Evolutionary conservation across 2,329 filamentous ascomycete species (phyloP).

Genomic region (Chrysoporthe austroafricana): DNA sequence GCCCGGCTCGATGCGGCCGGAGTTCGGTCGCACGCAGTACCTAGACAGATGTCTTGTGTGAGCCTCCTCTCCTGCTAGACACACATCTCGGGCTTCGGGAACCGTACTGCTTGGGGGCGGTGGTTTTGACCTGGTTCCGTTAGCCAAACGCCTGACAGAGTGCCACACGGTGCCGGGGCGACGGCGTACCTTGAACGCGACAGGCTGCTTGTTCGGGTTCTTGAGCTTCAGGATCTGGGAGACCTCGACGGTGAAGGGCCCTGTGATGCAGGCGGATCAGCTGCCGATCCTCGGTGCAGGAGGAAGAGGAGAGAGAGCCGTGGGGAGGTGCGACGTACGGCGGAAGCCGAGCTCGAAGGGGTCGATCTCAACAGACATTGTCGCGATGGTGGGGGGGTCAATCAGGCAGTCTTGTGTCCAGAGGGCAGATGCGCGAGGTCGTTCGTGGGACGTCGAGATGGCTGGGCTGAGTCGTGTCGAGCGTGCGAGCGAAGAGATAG

Average conservation of each 20-base stretch:
- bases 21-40: constrained; percentile 98
- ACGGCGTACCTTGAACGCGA: constrained; percentile 69
- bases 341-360: constrained; percentile 91
- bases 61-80: constrained; percentile 29
- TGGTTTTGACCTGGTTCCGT: constrained; percentile 85
- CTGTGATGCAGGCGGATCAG: constrained; percentile 44
- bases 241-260: constrained; percentile 70
- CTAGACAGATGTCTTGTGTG: constrained; percentile 51
- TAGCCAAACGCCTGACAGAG: constrained; percentile 32
- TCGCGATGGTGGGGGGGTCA: constrained; percentile 36
- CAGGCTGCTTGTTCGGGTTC: constrained; percentile 64
- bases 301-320: neutral
- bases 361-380: constrained; percentile 94
- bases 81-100: constrained; percentile 30
- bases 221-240: constrained; percentile 66
- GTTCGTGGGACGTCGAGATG: neutral
- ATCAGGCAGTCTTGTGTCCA: constrained; percentile 6
- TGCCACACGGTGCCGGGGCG: neutral
- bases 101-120: constrained; percentile 94
- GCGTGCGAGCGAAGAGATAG: constrained; percentile 29
- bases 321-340: constrained; percentile 63
- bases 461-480: constrained; percentile 21
- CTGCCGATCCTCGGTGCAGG: constrained; percentile 3
- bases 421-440: constrained; percentile 20
- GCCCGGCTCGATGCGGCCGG: constrained; percentile 90